Percentiles rank a stretch among this genome's conserved stretches.
Conservation (phyloP, 2,329 filamentous ascomycete genomes). For the Fusarium sp. region DNA sequence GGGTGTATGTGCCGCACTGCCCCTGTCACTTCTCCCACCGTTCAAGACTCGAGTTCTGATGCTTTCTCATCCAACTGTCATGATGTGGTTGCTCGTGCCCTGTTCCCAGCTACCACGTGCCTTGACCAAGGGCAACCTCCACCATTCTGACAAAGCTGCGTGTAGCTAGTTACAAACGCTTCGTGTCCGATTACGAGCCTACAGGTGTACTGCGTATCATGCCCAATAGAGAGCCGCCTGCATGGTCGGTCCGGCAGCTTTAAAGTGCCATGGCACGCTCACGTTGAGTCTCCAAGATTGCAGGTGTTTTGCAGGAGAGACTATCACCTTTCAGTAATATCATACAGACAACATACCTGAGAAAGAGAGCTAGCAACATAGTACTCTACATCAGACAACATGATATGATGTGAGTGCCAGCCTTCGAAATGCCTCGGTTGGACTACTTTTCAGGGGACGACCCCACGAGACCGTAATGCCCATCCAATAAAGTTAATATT, state of each 20-base stretch:
- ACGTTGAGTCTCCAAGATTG: neutral
- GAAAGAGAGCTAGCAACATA: neutral
- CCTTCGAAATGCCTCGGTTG: neutral
- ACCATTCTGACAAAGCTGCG: conserved; percentile 3
- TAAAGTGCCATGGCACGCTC: neutral
- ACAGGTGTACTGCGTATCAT: neutral
- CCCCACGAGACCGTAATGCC: neutral
- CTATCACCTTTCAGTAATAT: neutral
- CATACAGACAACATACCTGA: neutral
- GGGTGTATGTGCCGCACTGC: neutral
- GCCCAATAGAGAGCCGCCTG: neutral
- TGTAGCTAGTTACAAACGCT: conserved; percentile 5
- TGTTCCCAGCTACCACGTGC: conserved; percentile 36
- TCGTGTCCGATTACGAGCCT: neutral
- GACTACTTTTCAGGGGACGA: neutral
- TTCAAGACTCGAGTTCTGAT: neutral
- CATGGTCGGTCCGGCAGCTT: neutral
- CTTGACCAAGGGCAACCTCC: neutral
- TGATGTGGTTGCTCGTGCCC: conserved; percentile 19
- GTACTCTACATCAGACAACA: neutral
- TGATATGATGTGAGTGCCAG: neutral
- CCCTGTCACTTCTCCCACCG: conserved; percentile 6
- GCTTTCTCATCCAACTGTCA: neutral
- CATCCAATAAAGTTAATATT: neutral
- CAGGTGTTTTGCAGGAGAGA: neutral